These are phyloP conservation scores for Rubus idaeus DNA, from an alignment of 306 rosid genomes.

Conservation along the genomic window DNA sequence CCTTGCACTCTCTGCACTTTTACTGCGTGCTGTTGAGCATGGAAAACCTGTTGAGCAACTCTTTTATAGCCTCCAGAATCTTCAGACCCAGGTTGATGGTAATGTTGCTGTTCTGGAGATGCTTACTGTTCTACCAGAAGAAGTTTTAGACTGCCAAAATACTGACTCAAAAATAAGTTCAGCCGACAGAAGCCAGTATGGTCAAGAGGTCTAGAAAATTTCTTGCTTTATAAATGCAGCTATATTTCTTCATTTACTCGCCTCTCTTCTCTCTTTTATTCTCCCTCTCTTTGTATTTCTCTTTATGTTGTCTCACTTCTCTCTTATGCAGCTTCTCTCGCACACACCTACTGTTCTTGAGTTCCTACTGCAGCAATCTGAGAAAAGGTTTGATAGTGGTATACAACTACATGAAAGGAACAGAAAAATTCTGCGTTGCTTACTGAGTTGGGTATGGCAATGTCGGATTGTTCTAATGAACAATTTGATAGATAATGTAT, in stretches of 20 bases:
- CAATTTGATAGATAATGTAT: neutral
- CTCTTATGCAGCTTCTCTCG: constrained; percentile 67
- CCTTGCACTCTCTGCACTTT: constrained; percentile 88
- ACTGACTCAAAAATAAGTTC: constrained; percentile 55
- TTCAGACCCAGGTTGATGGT: constrained; percentile 69
- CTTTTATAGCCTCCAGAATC: constrained; percentile 84
- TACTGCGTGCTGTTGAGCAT: constrained; percentile 69
- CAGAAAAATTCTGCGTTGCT: constrained; percentile 88
- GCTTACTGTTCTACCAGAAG: constrained; percentile 97
- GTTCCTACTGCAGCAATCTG: constrained; percentile 80
- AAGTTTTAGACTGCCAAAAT: constrained; percentile 68
- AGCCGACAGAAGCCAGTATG: constrained; percentile 62
- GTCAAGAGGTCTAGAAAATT: constrained; percentile 68
- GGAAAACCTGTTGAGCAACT: constrained; percentile 92
- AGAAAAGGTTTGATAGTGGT: constrained; percentile 57
- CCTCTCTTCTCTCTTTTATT: constrained; percentile 20
- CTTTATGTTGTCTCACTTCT: constrained; percentile 7
- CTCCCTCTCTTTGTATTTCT: constrained; percentile 18
- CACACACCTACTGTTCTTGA: constrained; percentile 82
- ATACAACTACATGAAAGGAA: constrained; percentile 69
- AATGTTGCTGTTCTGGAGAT: constrained; percentile 86
- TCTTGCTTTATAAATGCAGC: constrained; percentile 4
- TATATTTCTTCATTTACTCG: neutral
- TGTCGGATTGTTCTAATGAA: constrained; percentile 7
- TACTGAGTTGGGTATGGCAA: constrained; percentile 87